Evolutionary conservation across 768 basidiomycete genomes (phyloP).

Genomic region (Rhodotorula taiwanensis): DNA sequence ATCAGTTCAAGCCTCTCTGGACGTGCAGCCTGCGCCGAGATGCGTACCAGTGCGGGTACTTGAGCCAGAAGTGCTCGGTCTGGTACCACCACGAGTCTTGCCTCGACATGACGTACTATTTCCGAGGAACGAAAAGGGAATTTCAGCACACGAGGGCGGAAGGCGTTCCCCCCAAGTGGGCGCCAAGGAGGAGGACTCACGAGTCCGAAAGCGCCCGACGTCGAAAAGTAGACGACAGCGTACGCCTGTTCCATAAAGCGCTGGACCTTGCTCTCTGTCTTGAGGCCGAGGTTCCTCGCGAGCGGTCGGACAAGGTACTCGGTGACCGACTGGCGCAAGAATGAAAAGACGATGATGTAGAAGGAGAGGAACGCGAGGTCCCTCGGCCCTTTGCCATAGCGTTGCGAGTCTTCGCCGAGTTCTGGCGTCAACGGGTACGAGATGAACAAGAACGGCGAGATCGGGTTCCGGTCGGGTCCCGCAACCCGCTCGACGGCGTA

Average conservation of each 20-base stretch:
- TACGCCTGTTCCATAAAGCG: slow-evolving; percentile 91
- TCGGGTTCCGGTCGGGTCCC: slow-evolving; percentile 59
- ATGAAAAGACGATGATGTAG: slow-evolving; percentile 80
- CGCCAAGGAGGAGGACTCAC: slow-evolving; percentile 51
- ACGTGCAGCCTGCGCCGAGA: too few relatives aligned
- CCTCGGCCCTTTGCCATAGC: slow-evolving; percentile 54
- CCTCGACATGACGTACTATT: slow-evolving; percentile 72
- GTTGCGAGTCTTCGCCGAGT: slow-evolving; percentile 53
- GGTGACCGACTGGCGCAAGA: slow-evolving; percentile 69
- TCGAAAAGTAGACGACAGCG: slow-evolving; percentile 68
- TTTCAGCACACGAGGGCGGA: background rate
- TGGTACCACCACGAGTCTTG: slow-evolving; percentile 80
- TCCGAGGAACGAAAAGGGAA: background rate
- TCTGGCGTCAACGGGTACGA: slow-evolving; percentile 58
- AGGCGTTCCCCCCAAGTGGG: too few relatives aligned
- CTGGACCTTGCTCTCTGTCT: slow-evolving; percentile 59
- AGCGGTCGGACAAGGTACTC: slow-evolving; percentile 60
- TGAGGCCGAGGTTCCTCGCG: slow-evolving; percentile 65
- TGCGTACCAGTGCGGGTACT: slow-evolving; percentile 40
- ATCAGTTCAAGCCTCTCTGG: background rate
- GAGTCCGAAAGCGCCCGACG: slow-evolving; percentile 67
- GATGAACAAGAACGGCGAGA: slow-evolving; percentile 63
- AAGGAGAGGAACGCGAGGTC: slow-evolving; percentile 76
- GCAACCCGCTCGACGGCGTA: slow-evolving; percentile 59
- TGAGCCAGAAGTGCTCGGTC: slow-evolving; percentile 77